These are phyloP conservation scores for Carex pumila DNA, from an alignment of 176 grass and related monocot genomes.

Conservation along the genomic window DNA sequence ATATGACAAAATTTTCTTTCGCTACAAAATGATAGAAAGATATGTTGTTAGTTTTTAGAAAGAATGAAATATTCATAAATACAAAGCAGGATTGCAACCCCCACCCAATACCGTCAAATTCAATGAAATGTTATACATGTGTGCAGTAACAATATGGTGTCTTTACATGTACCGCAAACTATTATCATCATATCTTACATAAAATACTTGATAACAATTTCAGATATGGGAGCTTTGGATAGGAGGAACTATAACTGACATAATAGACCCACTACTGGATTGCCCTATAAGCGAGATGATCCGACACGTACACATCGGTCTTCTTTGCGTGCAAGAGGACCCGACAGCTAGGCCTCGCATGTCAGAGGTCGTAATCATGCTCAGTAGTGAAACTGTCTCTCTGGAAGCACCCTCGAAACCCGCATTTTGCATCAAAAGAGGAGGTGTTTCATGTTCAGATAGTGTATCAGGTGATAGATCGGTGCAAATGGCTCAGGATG, in stretches of 20 bases:
- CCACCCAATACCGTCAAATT: neutral
- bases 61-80: neutral
- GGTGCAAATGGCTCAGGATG: neutral
- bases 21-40: neutral
- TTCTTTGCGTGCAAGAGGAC: constrained; percentile 63
- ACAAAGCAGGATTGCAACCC: neutral
- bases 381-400: constrained; percentile 32
- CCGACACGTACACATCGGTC: constrained; percentile 36
- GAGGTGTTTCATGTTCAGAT: neutral
- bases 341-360: constrained; percentile 39
- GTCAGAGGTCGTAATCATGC: constrained; percentile 46
- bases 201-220: neutral
- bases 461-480: neutral
- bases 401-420: constrained; percentile 38
- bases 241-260: constrained; percentile 22
- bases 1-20: no score
- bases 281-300: constrained; percentile 27
- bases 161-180: neutral
- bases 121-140: neutral
- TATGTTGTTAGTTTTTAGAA: neutral
- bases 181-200: neutral
- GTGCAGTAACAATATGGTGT: neutral
- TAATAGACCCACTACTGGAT: constrained; percentile 33
- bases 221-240: constrained; percentile 60
- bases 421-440: constrained; percentile 25